phyloP scores from a whole-genome alignment of 768 basidiomycete species.

The Leccinum barrowsii region DNA sequence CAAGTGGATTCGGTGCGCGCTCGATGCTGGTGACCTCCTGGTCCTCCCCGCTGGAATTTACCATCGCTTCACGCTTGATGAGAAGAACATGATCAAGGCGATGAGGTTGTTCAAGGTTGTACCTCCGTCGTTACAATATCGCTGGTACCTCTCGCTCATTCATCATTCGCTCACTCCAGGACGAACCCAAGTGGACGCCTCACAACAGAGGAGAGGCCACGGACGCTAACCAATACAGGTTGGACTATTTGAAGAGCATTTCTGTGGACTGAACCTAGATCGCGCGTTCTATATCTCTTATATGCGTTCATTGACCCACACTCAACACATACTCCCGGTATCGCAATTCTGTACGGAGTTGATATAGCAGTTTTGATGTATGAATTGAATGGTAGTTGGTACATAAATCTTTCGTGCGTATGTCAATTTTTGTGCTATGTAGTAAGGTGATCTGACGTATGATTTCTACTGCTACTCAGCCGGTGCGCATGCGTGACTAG shows the following conservation, averaged over 20 bases:
- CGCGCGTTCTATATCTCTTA: background rate
- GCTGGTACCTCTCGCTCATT: background rate
- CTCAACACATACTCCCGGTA: background rate
- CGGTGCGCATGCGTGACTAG: too few species aligned
- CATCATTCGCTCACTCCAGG: constrained; percentile 43
- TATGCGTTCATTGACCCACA: background rate
- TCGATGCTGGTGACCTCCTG: constrained; percentile 77
- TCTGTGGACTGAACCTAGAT: constrained; percentile 30
- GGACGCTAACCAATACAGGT: constrained; percentile 60
- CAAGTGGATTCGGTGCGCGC: constrained; percentile 77
- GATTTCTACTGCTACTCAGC: too few species aligned
- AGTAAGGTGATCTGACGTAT: too few species aligned
- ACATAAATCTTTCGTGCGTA: too few species aligned
- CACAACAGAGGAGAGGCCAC: constrained; percentile 61
- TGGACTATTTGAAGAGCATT: constrained; percentile 56
- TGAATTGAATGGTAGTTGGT: too few species aligned
- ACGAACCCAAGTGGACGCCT: constrained; percentile 89
- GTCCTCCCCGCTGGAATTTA: constrained; percentile 90
- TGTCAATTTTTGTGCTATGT: too few species aligned
- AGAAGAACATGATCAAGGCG: constrained; percentile 66
- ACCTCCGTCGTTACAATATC: background rate
- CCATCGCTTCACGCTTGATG: constrained; percentile 93
- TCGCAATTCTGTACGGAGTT: background rate
- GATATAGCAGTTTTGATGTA: background rate
- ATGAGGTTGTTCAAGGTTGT: constrained; percentile 81